Percentiles rank a stretch among this genome's conserved stretches.
phyloP scores from a whole-genome alignment of 148 eudicot species.

The Fagopyrum homotropicum region DNA sequence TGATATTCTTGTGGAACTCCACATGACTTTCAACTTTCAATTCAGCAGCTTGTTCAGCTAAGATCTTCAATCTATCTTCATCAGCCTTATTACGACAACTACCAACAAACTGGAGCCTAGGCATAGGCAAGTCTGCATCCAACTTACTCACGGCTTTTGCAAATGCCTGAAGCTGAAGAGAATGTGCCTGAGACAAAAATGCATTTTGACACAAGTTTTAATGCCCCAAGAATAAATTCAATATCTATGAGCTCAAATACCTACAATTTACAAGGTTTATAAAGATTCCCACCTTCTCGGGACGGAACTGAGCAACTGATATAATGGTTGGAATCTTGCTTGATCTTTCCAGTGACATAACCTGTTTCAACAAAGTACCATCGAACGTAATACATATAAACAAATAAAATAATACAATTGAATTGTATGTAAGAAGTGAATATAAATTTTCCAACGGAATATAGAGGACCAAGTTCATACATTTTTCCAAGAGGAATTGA shows the following conservation, averaged over 20 bases:
- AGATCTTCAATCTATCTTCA: slow-evolving; percentile 68
- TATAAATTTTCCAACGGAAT: not conserved
- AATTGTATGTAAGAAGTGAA: not conserved
- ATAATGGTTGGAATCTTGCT: slow-evolving; percentile 43
- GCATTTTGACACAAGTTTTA: slow-evolving; percentile 10
- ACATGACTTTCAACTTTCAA: slow-evolving; percentile 68
- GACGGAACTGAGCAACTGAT: slow-evolving; percentile 98
- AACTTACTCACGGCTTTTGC: slow-evolving; percentile 48
- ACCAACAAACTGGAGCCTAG: slow-evolving; percentile 87
- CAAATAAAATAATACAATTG: not conserved
- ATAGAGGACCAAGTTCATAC: not conserved
- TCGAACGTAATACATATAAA: not conserved
- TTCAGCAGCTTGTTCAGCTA: slow-evolving; percentile 65
- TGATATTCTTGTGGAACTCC: slow-evolving; percentile 79
- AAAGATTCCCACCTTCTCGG: slow-evolving; percentile 68
- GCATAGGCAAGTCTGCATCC: slow-evolving; percentile 49
- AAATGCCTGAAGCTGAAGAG: slow-evolving; percentile 90
- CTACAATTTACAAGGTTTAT: slow-evolving; percentile 20
- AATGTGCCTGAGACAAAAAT: slow-evolving; percentile 58
- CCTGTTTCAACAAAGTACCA: slow-evolving; percentile 27
- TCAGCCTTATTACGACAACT: slow-evolving; percentile 91
- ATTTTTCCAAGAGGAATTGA: not conserved
- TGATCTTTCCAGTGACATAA: slow-evolving; percentile 68
- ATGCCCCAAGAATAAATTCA: slow-evolving; percentile 15
- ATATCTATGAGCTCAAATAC: slow-evolving; percentile 17